Evolutionary conservation across 805 yeast genomes (phyloP).

Genomic region (Gaillardinia entomophila): DNA sequence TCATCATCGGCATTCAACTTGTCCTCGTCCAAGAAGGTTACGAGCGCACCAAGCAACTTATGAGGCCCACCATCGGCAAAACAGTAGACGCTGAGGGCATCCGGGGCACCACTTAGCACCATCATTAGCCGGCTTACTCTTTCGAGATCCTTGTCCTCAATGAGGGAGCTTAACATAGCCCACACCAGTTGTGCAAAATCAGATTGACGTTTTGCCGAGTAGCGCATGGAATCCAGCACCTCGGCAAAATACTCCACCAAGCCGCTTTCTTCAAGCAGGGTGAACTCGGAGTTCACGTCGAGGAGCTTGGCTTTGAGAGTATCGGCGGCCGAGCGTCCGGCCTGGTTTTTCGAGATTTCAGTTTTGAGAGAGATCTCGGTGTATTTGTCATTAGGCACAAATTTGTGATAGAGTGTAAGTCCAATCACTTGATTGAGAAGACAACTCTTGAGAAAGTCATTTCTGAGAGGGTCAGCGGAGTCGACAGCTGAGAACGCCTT

Average conservation of each 20-base stretch:
- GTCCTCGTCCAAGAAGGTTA: conserved; percentile 46
- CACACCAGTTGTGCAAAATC: background rate
- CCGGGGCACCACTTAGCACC: background rate
- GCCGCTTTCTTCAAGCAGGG: conserved; percentile 35
- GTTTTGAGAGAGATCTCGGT: conserved; percentile 18
- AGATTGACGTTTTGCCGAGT: background rate
- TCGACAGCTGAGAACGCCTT: conserved; percentile 10
- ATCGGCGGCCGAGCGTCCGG: background rate
- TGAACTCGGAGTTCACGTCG: conserved; percentile 31
- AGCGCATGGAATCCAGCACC: conserved; percentile 16
- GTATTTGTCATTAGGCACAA: conserved; percentile 20
- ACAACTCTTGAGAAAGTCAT: conserved; percentile 24
- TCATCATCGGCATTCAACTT: conserved; percentile 47
- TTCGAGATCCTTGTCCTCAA: background rate
- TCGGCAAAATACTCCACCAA: conserved; percentile 20
- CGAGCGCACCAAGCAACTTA: conserved; percentile 36
- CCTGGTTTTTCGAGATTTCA: conserved; percentile 12
- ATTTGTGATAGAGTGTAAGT: conserved; percentile 16
- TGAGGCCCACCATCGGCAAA: conserved; percentile 41
- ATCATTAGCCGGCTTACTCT: background rate
- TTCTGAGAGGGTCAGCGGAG: conserved; percentile 12
- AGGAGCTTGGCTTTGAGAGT: conserved; percentile 26
- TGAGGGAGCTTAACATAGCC: background rate
- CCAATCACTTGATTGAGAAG: conserved; percentile 22
- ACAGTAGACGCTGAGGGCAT: conserved; percentile 33